Conservation (phyloP, 306 rosid genomes). For the Neltuma alba region DNA sequence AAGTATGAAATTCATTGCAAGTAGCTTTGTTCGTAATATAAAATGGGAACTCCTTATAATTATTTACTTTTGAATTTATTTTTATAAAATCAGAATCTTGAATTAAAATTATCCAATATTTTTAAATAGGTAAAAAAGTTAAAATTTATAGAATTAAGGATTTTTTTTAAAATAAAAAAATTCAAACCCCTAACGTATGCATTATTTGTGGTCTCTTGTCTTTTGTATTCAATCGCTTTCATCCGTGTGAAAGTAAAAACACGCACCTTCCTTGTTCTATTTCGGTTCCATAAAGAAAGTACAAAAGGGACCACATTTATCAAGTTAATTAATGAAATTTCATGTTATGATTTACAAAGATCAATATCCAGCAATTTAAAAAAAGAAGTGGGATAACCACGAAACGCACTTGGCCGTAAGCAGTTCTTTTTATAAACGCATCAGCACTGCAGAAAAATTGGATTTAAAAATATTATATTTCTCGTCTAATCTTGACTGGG, state of each 20-base stretch:
- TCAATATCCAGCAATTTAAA: neutral
- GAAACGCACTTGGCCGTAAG: neutral
- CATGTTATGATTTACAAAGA: neutral
- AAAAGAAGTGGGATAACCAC: neutral
- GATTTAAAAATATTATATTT: neutral
- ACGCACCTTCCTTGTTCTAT: neutral
- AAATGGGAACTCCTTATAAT: too few species aligned
- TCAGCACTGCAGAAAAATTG: neutral
- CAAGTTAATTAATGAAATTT: neutral
- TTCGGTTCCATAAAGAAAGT: constrained; percentile 10
- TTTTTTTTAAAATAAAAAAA: too few species aligned
- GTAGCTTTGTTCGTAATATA: neutral
- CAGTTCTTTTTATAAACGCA: neutral
- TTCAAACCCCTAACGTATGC: neutral
- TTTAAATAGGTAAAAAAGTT: too few species aligned
- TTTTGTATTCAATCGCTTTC: neutral
- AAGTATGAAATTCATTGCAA: too few species aligned
- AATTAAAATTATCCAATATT: too few species aligned
- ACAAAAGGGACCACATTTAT: constrained; percentile 5
- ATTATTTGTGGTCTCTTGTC: neutral
- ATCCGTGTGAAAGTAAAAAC: constrained; percentile 20
- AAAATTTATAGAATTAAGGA: too few species aligned
- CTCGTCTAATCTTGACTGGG: constrained; percentile 26
- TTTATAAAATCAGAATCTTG: neutral
- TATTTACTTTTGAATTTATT: neutral